phyloP scores from a whole-genome alignment of 176 grass and related monocot genomes.

The Alopecurus myosuroides region DNA sequence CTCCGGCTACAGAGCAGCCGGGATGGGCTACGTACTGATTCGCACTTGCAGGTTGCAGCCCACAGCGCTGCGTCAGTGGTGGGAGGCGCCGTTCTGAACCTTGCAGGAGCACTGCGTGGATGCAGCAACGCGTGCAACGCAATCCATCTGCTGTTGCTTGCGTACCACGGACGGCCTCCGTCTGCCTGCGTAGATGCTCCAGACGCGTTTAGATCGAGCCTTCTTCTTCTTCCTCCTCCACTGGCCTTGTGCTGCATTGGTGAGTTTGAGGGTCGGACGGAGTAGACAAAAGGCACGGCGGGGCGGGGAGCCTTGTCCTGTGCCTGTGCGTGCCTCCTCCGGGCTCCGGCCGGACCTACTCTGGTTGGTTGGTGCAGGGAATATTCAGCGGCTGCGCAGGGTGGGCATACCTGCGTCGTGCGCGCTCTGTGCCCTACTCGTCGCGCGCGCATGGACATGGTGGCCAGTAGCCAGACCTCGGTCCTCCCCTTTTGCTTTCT shows the following conservation, averaged over 20 bases:
- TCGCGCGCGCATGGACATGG: not conserved
- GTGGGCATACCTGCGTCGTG: constrained; percentile 16
- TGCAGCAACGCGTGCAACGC: constrained; percentile 18
- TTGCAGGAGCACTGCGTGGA: not conserved
- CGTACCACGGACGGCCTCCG: not conserved
- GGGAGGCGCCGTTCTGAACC: not conserved
- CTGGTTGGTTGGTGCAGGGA: constrained; percentile 36
- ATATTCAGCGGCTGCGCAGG: constrained; percentile 51
- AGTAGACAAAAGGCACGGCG: not conserved
- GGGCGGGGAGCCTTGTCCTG: not conserved
- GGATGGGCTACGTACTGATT: not conserved
- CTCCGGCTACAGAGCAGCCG: not conserved
- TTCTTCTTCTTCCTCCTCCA: too few relatives aligned
- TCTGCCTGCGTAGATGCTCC: not conserved
- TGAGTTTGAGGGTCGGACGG: too few relatives aligned
- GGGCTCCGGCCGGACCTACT: not conserved
- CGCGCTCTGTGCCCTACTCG: not conserved
- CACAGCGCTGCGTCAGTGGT: not conserved
- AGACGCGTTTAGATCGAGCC: not conserved
- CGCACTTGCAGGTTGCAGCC: not conserved
- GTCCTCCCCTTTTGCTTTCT: constrained; percentile 39
- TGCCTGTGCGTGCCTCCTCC: not conserved
- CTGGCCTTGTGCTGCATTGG: too few relatives aligned
- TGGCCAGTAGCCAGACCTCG: not conserved
- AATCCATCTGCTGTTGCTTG: constrained; percentile 10